phyloP scores from a whole-genome alignment of 116 monocot species.

The Dioscorea cayenensis region DNA sequence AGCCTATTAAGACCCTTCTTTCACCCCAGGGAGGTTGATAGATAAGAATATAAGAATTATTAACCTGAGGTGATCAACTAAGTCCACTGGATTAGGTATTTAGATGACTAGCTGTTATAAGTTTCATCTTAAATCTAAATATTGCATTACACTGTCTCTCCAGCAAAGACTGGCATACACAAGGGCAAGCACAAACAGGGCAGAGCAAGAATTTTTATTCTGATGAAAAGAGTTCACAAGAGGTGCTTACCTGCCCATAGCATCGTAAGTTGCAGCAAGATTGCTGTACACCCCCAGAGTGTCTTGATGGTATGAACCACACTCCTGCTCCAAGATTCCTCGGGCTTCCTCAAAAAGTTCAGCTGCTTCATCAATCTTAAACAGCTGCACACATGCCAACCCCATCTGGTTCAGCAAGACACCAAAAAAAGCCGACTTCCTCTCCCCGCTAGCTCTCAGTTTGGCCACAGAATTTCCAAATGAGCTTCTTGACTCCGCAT shows the following conservation, averaged over 20 bases:
- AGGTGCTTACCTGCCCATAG: slow-evolving; percentile 84
- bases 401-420: slow-evolving; percentile 96
- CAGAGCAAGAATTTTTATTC: not conserved
- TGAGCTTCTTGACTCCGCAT: slow-evolving; percentile 47
- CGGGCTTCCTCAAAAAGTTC: slow-evolving; percentile 86
- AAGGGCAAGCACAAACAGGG: not conserved
- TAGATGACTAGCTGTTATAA: not conserved
- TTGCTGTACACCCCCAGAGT: slow-evolving; percentile 95
- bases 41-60: no score
- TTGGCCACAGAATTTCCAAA: slow-evolving; percentile 82
- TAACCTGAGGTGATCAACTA: no score
- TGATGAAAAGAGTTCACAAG: not conserved
- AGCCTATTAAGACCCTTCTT: no score
- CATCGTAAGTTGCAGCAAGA: slow-evolving; percentile 98
- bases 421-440: slow-evolving; percentile 87
- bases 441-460: slow-evolving; percentile 85
- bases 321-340: slow-evolving; percentile 77
- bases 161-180: not conserved
- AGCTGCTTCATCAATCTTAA: slow-evolving; percentile 91
- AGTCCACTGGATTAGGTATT: not conserved
- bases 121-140: not conserved
- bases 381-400: slow-evolving; percentile 82
- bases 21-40: no score
- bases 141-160: not conserved
- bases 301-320: slow-evolving; percentile 69